Percentiles rank a stretch among this genome's conserved stretches.
Evolutionary conservation across 805 yeast species (phyloP).

Genomic region (Lipomyces mesembrius): DNA sequence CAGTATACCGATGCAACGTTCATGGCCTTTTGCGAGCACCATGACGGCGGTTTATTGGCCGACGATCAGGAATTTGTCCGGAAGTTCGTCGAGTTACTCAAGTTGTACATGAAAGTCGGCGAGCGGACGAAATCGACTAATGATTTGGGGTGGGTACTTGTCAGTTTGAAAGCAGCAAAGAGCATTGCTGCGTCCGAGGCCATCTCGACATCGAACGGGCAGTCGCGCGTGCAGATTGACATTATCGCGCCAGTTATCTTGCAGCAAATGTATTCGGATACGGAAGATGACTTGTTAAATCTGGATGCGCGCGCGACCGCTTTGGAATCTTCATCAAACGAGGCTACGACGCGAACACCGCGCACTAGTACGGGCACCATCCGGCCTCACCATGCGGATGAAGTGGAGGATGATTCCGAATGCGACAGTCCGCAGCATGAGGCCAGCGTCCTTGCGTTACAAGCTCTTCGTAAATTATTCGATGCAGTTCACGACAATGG

Average conservation of each 20-base stretch:
- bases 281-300: constrained; percentile 7
- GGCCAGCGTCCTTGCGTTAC: constrained; percentile 32
- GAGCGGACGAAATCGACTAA: constrained; percentile 5
- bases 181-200: constrained; percentile 36
- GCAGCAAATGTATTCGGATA: constrained; percentile 19
- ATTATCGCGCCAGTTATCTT: constrained; percentile 29
- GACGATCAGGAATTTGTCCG: constrained; percentile 66
- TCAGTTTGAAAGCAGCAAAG: constrained; percentile 29
- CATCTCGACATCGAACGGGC: constrained; percentile 23
- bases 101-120: constrained; percentile 37
- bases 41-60: constrained; percentile 65
- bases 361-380: constrained; percentile 6
- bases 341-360: constrained; percentile 10
- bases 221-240: constrained; percentile 25
- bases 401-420: constrained; percentile 9
- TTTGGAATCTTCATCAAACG: constrained; percentile 2
- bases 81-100: constrained; percentile 49
- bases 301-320: constrained; percentile 9
- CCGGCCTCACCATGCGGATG: constrained; percentile 3
- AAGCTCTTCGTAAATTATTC: constrained; percentile 63
- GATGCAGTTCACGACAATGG: constrained; percentile 55
- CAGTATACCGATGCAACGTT: constrained; percentile 53
- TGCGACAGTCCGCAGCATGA: constrained; percentile 20
- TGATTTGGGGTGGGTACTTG: constrained; percentile 22
- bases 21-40: constrained; percentile 51